Evolutionary conservation across 2,329 filamentous ascomycete species (phyloP).

Genomic region (Penicillium sp.): DNA sequence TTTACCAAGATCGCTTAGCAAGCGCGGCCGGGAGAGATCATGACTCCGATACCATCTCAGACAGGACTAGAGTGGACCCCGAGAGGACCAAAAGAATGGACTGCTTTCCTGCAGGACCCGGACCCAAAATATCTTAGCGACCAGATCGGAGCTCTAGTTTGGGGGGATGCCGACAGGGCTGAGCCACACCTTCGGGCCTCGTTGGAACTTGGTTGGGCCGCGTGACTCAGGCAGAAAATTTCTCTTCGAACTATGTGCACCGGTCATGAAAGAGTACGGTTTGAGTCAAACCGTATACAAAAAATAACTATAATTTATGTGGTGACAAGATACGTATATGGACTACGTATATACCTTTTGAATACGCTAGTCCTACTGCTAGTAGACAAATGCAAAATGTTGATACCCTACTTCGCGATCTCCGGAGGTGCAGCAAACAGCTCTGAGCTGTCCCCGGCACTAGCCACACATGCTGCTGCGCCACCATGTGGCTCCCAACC

Average conservation of each 20-base stretch:
- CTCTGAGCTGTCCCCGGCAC: constrained; percentile 1
- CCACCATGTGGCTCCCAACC: constrained; percentile 1
- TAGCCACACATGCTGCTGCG: constrained; percentile 7
- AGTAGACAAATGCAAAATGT: not conserved
- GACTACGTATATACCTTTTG: no score
- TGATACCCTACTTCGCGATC: not conserved
- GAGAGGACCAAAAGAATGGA: not conserved
- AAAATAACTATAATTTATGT: not conserved
- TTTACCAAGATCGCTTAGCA: not conserved
- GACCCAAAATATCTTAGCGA: not conserved
- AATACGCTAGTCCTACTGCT: not conserved
- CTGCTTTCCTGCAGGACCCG: not conserved
- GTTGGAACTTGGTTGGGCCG: not conserved
- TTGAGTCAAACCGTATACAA: not conserved
- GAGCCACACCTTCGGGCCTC: constrained; percentile 23
- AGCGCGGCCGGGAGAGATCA: not conserved
- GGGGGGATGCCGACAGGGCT: constrained; percentile 19
- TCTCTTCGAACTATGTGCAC: not conserved
- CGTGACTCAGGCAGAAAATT: constrained; percentile 10
- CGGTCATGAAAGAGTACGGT: not conserved
- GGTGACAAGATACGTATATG: not conserved
- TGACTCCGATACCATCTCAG: not conserved
- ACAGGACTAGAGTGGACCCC: not conserved
- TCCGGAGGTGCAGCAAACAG: not conserved
- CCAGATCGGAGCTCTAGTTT: constrained; percentile 3